Base-by-base conservation (phyloP, 2,329 filamentous ascomycete genomes). In the Aspergillus candidus region DNA sequence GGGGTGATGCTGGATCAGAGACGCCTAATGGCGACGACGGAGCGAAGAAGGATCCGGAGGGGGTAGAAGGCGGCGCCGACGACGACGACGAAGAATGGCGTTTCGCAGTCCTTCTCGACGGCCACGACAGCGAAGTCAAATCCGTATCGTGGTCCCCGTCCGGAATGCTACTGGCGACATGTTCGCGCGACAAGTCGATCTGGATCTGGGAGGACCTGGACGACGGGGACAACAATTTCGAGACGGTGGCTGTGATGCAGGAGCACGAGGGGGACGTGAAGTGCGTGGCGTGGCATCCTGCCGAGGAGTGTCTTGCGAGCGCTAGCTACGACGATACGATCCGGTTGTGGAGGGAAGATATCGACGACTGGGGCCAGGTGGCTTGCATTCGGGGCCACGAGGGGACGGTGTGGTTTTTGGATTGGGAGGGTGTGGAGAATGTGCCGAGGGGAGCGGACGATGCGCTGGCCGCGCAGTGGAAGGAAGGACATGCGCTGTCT, bases 131-230 rank as follows among this genome's bases (percentile, higher is more conserved):
- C 17, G 93, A 98, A 69, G 86, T 98, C 67, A 98, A 98, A 68
- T 82, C 78, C 27, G 80, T 94, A 11, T 79, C 85, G 14, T 73
- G 71, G 67, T 69, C 67, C 1, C 57, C 70, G 3, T 67, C 73
- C 85, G 96, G 73, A 74, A 91, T 50, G 76, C 79, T 88, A 57
- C 77, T 98, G 4, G 93, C 93, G 5, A 96, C 90, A 0, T 96
- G 90, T 67, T 86, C 82, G 41, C 79, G 93, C 38, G 93, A 98
- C 65, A 97, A 97, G 72, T 86, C 81, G 12, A 88, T 97, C 13
- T 98, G 93, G 93, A 88, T 98, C 57, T 98, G 93, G 93, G 93
- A 98, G 68, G 93, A 97, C 64, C 79, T 96, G 42, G 70, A 72
- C 43, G 84, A 86, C 54, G 86, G 84, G 12, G 90, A 94, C 43